Conservation (phyloP, 1,284 basidiomycete genomes). For the Cutaneotrichosporon sp. region DNA sequence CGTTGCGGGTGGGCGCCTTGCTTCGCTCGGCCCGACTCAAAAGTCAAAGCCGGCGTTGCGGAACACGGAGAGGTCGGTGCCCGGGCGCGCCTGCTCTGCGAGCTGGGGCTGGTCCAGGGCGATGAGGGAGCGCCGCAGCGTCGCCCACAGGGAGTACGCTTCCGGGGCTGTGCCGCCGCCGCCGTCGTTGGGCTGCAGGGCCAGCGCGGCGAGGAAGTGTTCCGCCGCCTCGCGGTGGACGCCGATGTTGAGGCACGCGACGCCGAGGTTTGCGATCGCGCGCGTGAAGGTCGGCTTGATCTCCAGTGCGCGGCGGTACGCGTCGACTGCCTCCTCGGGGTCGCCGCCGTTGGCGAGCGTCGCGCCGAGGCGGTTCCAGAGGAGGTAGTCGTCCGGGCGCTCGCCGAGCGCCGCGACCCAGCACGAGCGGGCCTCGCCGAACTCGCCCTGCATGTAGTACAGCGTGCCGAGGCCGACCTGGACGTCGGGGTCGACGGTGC, state of each 20-base stretch:
- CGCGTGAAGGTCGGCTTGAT: slow-evolving; percentile 93
- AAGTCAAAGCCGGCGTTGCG: slow-evolving; percentile 79
- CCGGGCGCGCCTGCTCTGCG: slow-evolving; percentile 52
- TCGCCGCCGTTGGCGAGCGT: slow-evolving; percentile 91
- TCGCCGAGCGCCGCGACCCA: slow-evolving; percentile 78
- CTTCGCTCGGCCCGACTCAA: slow-evolving; percentile 45
- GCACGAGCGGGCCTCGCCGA: slow-evolving; percentile 64
- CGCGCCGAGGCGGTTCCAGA: slow-evolving; percentile 96
- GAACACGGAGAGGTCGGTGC: slow-evolving; percentile 63
- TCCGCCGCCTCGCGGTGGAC: slow-evolving; percentile 95
- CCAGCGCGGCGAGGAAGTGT: slow-evolving; percentile 89
- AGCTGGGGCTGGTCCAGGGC: slow-evolving; percentile 60
- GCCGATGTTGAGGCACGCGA: slow-evolving; percentile 93
- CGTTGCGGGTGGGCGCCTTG: too few relatives aligned
- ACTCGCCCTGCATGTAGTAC: slow-evolving; percentile 67
- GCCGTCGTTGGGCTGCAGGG: slow-evolving; percentile 59
- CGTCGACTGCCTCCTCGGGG: slow-evolving; percentile 91
- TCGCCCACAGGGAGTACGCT: slow-evolving; percentile 77
- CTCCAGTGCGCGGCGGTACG: slow-evolving; percentile 88
- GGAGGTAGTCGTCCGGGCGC: slow-evolving; percentile 79
- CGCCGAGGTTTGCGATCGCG: slow-evolving; percentile 95
- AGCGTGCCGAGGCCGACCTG: slow-evolving; percentile 90
- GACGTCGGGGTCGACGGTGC: slow-evolving; percentile 78
- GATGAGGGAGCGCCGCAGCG: slow-evolving; percentile 76
- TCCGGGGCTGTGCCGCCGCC: slow-evolving; percentile 25